Evolutionary conservation across 2,329 filamentous ascomycete genomes (phyloP), one percentile per base, ranked within the genome.

Genomic region (Epichloe amarillans): DNA sequence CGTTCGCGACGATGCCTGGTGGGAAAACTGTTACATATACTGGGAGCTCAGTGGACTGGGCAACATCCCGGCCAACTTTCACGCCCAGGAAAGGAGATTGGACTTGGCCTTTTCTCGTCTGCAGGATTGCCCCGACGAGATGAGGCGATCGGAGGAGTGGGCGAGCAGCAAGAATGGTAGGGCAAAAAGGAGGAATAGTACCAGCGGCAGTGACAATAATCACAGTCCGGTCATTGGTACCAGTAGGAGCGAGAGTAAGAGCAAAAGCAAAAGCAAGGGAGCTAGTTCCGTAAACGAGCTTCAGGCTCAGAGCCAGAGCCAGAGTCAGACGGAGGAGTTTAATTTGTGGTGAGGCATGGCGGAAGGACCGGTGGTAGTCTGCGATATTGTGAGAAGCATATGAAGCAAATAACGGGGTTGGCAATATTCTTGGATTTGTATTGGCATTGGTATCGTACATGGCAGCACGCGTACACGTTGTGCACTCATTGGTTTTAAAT

Each of bases 11-110:
- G 53, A 55, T 12, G 53, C 53, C 19, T 55, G 53, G 53, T 55
- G 53, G 53, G 53, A 55, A 36, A 48, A 42, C 19, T 55, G 53
- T 35, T 55, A 45, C 37, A 40, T 55, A 10, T 55, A 51, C 46
- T 50, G 46, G 43, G 30, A 50, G 19, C 42, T 55, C 39, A 46
- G 10, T 5, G 49, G 39, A 2, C 17, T 51, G 21, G 51, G 40
- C 33, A 39, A 47, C 23, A 35, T 52, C 5, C 53, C 53, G 3
- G 17, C 15, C 17, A 11, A 43, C 17, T 54, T 54, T 45, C 39
- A 33, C 10, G 40, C 38, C 39, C 47, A 17, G 10, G 33, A 41
- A 8, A 44, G 33, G 23, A 38, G 30, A 7, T 19, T 52, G 43
- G 44, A 50, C 10, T 19, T 50, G 40, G 52, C 21, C 3, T 41